These are phyloP conservation scores for Colletotrichum plurivorum DNA, from an alignment of 2,329 filamentous ascomycete species.

Conservation along the genomic window DNA sequence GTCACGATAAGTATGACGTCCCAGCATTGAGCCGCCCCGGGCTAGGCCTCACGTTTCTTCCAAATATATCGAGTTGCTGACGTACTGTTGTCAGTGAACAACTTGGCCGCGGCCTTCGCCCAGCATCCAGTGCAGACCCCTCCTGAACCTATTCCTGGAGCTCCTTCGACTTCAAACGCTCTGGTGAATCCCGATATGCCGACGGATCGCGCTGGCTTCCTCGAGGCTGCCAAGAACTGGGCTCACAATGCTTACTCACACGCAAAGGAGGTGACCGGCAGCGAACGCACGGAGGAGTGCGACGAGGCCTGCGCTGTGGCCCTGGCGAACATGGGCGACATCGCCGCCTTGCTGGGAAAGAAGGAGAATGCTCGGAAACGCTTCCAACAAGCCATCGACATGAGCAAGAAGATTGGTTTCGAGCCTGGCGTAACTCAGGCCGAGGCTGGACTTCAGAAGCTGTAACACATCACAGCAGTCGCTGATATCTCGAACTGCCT, in stretches of 20 bases:
- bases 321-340: conserved; percentile 88
- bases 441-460: conserved; percentile 59
- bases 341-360: conserved; percentile 82
- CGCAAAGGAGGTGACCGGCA: conserved; percentile 74
- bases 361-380: conserved; percentile 73
- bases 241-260: conserved; percentile 81
- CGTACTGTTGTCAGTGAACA: conserved; percentile 74
- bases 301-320: conserved; percentile 87
- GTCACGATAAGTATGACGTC: conserved; percentile 78
- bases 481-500: background rate
- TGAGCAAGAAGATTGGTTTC: conserved; percentile 70
- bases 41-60: background rate
- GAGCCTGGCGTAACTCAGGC: conserved; percentile 66
- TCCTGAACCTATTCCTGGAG: conserved; percentile 29
- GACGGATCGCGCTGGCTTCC: conserved; percentile 70
- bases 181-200: conserved; percentile 46
- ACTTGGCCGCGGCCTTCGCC: conserved; percentile 80
- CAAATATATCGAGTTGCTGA: conserved; percentile 26
- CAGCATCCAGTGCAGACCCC: conserved; percentile 69
- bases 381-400: conserved; percentile 77
- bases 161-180: conserved; percentile 29
- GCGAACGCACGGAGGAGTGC: conserved; percentile 82
- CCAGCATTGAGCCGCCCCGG: conserved; percentile 22
- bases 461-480: conserved; percentile 9
- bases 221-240: conserved; percentile 83